Conservation (phyloP, 1,139 yeast genomes). For the Geotrichum fermentans region DNA sequence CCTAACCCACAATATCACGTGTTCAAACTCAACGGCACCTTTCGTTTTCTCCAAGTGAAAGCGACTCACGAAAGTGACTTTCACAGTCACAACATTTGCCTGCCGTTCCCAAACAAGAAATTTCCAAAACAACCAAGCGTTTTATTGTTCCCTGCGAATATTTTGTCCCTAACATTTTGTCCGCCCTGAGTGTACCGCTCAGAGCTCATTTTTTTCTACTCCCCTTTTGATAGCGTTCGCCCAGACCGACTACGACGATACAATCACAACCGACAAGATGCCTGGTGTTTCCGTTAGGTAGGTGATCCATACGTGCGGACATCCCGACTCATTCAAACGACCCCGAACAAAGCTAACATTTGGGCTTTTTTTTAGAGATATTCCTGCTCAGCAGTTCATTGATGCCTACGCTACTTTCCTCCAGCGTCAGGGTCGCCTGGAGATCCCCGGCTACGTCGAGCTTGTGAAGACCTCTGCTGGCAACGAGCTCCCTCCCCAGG, state of each 20-base stretch:
- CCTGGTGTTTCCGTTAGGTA: constrained; percentile 99
- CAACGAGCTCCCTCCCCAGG: constrained; percentile 99
- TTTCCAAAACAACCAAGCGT: not conserved
- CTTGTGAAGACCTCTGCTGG: constrained; percentile 98
- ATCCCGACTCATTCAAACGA: not conserved
- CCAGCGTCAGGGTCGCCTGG: constrained; percentile 99
- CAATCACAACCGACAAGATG: constrained; percentile 51
- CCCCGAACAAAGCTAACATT: not conserved
- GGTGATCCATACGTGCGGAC: constrained; percentile 38
- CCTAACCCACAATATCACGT: too few species aligned
- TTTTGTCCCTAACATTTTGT: too few species aligned
- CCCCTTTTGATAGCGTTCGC: constrained; percentile 18
- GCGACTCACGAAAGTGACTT: too few species aligned
- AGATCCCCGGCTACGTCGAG: constrained; percentile 99
- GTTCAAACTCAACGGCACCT: too few species aligned
- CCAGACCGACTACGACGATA: constrained; percentile 15
- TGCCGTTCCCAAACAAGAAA: not conserved
- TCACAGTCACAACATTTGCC: not conserved
- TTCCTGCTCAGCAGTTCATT: constrained; percentile 99
- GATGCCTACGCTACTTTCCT: constrained; percentile 99
- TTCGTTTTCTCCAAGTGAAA: too few species aligned
- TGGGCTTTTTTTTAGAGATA: constrained; percentile 58
- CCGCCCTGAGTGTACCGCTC: not conserved
- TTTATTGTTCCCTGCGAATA: not conserved
- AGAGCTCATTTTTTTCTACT: constrained; percentile 8